Evolutionary conservation across 108 stramenopile species (phyloP).

Genomic region (Skeletonema costatum): DNA sequence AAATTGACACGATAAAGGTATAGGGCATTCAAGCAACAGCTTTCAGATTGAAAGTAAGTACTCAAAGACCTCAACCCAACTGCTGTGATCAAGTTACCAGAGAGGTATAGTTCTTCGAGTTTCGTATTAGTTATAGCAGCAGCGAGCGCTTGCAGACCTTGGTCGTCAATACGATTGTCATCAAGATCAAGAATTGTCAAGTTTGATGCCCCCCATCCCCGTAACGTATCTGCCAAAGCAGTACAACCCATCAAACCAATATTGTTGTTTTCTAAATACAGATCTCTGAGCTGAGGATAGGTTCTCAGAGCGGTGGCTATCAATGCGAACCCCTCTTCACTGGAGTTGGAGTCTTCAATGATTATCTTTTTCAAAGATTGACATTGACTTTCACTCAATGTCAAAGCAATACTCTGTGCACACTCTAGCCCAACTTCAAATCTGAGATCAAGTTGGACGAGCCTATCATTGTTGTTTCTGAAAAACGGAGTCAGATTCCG

Average conservation of each 20-base stretch:
- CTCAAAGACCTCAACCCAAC: too few relatives aligned
- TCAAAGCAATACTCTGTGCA: neutral
- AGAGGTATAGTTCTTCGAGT: too few relatives aligned
- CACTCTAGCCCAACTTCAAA: neutral
- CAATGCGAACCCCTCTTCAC: neutral
- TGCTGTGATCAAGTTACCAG: too few relatives aligned
- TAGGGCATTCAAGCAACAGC: neutral
- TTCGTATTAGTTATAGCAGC: neutral
- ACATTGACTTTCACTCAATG: neutral
- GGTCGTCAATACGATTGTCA: neutral
- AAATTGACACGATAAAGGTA: neutral
- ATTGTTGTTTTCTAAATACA: too few relatives aligned
- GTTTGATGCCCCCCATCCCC: neutral
- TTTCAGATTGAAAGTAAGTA: too few relatives aligned
- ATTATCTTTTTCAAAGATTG: neutral
- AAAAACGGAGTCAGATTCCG: too few relatives aligned
- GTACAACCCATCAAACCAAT: too few relatives aligned
- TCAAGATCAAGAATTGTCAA: neutral
- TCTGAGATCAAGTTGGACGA: too few relatives aligned
- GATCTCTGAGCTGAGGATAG: too few relatives aligned
- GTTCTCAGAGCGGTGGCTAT: too few relatives aligned
- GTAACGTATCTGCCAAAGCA: too few relatives aligned
- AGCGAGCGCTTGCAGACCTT: neutral
- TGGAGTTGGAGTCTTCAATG: neutral
- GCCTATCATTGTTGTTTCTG: too few relatives aligned